Percentiles rank a stretch among this genome's conserved stretches.
Evolutionary conservation across 306 rosid genomes (phyloP).

Genomic region (Medicago arabica): DNA sequence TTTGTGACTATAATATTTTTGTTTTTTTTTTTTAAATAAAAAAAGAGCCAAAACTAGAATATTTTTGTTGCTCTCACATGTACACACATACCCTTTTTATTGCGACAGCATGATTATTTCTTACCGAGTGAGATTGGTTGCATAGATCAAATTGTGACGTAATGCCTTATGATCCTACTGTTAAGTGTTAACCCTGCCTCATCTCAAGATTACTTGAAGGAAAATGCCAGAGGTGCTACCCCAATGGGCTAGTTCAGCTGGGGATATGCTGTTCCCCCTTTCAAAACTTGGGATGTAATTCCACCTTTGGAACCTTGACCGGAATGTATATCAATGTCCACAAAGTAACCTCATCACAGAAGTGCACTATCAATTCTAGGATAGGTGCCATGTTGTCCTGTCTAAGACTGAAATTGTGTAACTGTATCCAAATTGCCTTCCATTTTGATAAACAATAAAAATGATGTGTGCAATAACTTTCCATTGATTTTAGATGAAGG

Average conservation of each 20-base stretch:
- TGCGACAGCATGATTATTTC: neutral
- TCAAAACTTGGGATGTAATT: constrained; percentile 13
- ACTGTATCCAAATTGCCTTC: constrained; percentile 16
- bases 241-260: neutral
- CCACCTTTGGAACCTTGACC: constrained; percentile 7
- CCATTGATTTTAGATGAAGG: constrained; percentile 57
- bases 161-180: neutral
- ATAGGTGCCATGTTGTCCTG: neutral
- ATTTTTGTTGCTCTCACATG: neutral
- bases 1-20: constrained; percentile 25
- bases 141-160: neutral
- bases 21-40: too few relatives aligned
- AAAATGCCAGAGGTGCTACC: neutral
- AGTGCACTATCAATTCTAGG: neutral
- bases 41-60: neutral
- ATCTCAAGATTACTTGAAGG: constrained; percentile 26
- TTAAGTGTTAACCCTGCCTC: neutral
- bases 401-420: constrained; percentile 18
- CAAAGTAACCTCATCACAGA: constrained; percentile 8
- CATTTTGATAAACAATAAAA: constrained; percentile 13
- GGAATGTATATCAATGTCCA: constrained; percentile 3
- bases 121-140: neutral
- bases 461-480: constrained; percentile 13
- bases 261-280: constrained; percentile 5
- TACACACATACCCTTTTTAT: constrained; percentile 2